Base-by-base conservation (phyloP, 2,329 filamentous ascomycete genomes). In the Alternaria arborescens region DNA sequence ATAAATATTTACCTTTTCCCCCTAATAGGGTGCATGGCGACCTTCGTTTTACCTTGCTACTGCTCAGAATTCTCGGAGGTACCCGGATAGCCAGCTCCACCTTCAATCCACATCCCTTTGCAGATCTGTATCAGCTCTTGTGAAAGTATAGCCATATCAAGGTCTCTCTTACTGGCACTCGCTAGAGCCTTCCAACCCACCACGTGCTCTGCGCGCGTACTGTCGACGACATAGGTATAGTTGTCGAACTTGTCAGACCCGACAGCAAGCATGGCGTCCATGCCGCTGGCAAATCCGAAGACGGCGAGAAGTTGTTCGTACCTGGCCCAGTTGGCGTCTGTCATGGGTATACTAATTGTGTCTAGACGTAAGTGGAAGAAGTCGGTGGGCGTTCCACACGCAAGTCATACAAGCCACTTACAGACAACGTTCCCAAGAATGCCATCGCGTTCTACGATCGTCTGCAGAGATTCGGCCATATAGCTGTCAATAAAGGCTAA, bases 321-420 rank as follows among this genome's bases (percentile, higher is more conserved):
- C 24, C 51, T 57, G 1, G 14, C 14, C 58, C 58, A 68, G 41
- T 64, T 20, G 11, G 44, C 22, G n/a, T 67, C 51, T 5, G 53
- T 58, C 61, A 71, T 69, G 5, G 54, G 60, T 12, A 68, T 61
- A 3, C 38, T 28, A 20, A 68, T 44, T n/a, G 55, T 44, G 32
- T 69, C n/a, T 38, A 10, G 4, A 10, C 18, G n/a, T 38, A 18
- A 7, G 36, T 38, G 36, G 8, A 4, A 18, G 8, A 38, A 38
- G 36, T 38, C 36, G 18, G 16, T 38, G 36, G 7, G 18, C n/a
- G n/a, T 6, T 7, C 4, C n/a, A 38, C 6, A 10, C 7, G 36
- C 16, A 18, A 38, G n/a, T 38, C 16, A 16, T 40, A 40, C 36
- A 40, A 8, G 7, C 7, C 4, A 18, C 36, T 40, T 4, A 40